A percentile compares a stretch with the other conserved stretches of the same genome.
These are phyloP conservation scores for Entelexis sorbosivorans DNA, from an alignment of 1,139 yeast species.

Conservation along the genomic window DNA sequence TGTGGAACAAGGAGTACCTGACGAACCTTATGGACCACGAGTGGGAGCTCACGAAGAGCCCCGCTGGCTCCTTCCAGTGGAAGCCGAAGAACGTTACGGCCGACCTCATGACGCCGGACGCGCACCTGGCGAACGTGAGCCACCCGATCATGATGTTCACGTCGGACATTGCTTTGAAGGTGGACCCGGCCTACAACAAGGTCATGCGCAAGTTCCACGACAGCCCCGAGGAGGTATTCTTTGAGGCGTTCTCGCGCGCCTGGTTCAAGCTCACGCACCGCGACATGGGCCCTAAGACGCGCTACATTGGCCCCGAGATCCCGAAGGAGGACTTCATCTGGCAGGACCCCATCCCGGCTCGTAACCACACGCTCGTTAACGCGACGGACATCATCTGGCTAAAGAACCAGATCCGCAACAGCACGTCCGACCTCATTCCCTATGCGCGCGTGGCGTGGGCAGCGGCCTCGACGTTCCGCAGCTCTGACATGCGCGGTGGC, in stretches of 20 bases:
- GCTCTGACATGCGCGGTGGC: constrained; percentile 21
- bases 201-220: constrained; percentile 16
- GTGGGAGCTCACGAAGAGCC: constrained; percentile 13
- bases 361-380: constrained; percentile 15
- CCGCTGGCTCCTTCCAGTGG: constrained; percentile 21
- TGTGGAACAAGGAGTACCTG: constrained; percentile 19
- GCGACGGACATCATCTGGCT: constrained; percentile 11
- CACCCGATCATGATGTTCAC: constrained; percentile 21
- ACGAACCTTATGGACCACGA: constrained; percentile 17
- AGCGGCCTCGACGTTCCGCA: constrained; percentile 20
- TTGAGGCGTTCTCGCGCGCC: constrained; percentile 19
- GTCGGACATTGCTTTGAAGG: constrained; percentile 21
- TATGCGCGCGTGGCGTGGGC: constrained; percentile 22
- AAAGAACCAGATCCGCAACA: constrained; percentile 14
- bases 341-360: constrained; percentile 20
- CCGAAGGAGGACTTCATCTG: constrained; percentile 16
- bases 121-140: constrained; percentile 16
- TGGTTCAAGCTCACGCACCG: constrained; percentile 22
- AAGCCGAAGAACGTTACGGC: constrained; percentile 9
- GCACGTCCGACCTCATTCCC: constrained; percentile 7
- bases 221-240: constrained; percentile 14
- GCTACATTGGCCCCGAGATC: constrained; percentile 21
- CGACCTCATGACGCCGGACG: constrained; percentile 18
- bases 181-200: constrained; percentile 16
- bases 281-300: constrained; percentile 20